Percentiles rank a stretch among this genome's conserved stretches.
Evolutionary conservation across 805 yeast species (phyloP).

Genomic region (Wickerhamiella vanderwaltii): DNA sequence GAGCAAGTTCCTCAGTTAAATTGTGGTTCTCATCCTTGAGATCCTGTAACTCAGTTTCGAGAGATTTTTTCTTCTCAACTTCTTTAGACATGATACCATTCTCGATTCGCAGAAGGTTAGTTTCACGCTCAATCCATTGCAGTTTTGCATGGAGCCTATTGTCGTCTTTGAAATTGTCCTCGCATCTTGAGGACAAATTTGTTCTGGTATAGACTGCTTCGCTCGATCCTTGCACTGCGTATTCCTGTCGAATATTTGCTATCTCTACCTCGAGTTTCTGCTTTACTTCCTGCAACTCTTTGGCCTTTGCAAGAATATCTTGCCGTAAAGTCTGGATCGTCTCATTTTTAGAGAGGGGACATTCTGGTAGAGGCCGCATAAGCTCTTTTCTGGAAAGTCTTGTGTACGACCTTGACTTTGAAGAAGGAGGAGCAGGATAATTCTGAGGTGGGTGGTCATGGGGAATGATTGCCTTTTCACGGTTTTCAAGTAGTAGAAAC

Average conservation of each 20-base stretch:
- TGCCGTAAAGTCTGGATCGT: background rate
- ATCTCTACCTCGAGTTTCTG: background rate
- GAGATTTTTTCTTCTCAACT: slow-evolving; percentile 52
- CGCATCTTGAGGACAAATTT: no score
- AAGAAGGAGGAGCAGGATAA: background rate
- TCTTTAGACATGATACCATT: slow-evolving; percentile 56
- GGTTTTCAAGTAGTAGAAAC: background rate
- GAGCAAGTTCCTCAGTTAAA: background rate
- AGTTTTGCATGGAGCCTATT: background rate
- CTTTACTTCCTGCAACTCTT: background rate
- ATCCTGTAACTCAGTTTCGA: slow-evolving; percentile 43
- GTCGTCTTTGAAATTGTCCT: background rate
- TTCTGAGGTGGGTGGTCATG: background rate
- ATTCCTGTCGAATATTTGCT: background rate
- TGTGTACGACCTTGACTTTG: background rate
- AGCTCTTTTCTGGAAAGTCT: slow-evolving; percentile 2
- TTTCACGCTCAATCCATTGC: slow-evolving; percentile 4
- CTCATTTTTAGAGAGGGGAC: background rate
- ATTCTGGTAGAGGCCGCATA: slow-evolving; percentile 5
- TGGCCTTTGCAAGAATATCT: slow-evolving; percentile 1
- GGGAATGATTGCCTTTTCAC: background rate
- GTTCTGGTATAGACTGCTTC: no score
- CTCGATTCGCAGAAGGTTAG: slow-evolving; percentile 49
- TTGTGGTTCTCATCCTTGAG: slow-evolving; percentile 40
- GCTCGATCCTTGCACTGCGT: background rate